These are phyloP conservation scores for Crucibulum laeve DNA, from an alignment of 768 basidiomycete genomes.

Conservation along the genomic window DNA sequence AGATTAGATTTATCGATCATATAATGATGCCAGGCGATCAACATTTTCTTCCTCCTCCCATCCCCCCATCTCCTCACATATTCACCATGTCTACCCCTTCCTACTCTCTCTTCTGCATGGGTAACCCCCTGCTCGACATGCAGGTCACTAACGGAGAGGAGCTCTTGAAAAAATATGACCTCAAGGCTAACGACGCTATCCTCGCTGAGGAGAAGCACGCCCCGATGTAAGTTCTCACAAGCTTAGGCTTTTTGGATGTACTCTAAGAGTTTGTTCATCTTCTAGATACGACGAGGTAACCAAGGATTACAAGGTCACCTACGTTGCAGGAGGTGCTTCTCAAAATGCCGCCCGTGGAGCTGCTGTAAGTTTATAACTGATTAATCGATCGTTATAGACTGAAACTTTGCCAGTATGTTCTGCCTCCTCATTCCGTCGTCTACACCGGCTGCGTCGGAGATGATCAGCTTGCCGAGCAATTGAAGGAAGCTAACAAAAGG, in stretches of 20 bases:
- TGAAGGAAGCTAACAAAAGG: constrained; percentile 84
- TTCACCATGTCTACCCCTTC: constrained; percentile 36
- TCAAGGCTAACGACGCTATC: constrained; percentile 95
- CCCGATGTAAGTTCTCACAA: constrained; percentile 57
- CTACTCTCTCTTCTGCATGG: constrained; percentile 81
- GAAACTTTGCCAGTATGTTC: constrained; percentile 70
- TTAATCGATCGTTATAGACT: constrained; percentile 7
- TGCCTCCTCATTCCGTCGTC: constrained; percentile 84
- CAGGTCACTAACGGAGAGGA: constrained; percentile 85
- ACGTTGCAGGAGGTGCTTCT: constrained; percentile 95
- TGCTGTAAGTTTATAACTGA: constrained; percentile 56
- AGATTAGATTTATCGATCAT: no score
- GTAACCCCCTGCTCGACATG: constrained; percentile 96
- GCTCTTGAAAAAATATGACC: constrained; percentile 82
- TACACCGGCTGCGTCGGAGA: constrained; percentile 94
- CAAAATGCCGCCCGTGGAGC: constrained; percentile 97
- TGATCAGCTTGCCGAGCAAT: constrained; percentile 86
- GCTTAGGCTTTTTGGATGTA: not conserved
- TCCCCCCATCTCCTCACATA: constrained; percentile 8
- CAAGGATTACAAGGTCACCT: constrained; percentile 70
- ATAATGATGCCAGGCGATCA: no score
- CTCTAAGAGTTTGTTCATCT: not conserved
- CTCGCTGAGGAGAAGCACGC: constrained; percentile 87
- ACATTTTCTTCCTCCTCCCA: not conserved
- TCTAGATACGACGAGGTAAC: constrained; percentile 86